Evolutionary conservation across 441 rosid species (phyloP).

Genomic region (Syzygium malaccense): DNA sequence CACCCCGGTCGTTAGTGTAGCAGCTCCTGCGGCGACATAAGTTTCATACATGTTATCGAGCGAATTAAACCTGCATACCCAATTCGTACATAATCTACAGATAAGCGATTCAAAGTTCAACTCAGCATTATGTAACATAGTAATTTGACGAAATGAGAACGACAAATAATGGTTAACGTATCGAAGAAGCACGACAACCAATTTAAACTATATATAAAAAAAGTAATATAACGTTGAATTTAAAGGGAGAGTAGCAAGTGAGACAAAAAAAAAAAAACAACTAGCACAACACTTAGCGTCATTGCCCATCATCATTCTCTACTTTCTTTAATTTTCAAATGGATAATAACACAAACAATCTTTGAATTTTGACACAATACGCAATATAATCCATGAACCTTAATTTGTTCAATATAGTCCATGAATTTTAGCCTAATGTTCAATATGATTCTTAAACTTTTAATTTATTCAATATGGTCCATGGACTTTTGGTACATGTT

Average conservation of each 20-base stretch:
- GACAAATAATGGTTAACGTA: not conserved
- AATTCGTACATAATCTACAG: rapidly evolving
- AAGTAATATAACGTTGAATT: not conserved
- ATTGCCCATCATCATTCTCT: not conserved
- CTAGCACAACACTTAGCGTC: not conserved
- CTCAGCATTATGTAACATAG: not conserved
- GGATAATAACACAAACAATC: too few species aligned
- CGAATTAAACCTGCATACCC: not conserved
- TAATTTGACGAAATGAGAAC: not conserved
- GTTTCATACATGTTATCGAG: not conserved
- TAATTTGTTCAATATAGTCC: too few species aligned
- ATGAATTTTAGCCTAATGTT: too few species aligned
- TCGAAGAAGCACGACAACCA: not conserved
- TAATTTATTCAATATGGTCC: too few species aligned
- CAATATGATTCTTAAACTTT: too few species aligned
- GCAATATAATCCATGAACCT: too few species aligned
- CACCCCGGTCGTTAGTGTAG: not conserved
- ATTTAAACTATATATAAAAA: not conserved
- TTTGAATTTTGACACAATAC: too few species aligned
- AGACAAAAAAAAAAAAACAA: not conserved
- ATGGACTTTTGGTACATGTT: too few species aligned
- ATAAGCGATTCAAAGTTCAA: not conserved
- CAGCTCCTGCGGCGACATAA: not conserved
- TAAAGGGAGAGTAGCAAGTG: not conserved
- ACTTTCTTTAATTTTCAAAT: not conserved